Evolutionary conservation across 139 green algal genomes (phyloP), one percentile per base, ranked within the genome.

Genomic region (Asterochloris erici): DNA sequence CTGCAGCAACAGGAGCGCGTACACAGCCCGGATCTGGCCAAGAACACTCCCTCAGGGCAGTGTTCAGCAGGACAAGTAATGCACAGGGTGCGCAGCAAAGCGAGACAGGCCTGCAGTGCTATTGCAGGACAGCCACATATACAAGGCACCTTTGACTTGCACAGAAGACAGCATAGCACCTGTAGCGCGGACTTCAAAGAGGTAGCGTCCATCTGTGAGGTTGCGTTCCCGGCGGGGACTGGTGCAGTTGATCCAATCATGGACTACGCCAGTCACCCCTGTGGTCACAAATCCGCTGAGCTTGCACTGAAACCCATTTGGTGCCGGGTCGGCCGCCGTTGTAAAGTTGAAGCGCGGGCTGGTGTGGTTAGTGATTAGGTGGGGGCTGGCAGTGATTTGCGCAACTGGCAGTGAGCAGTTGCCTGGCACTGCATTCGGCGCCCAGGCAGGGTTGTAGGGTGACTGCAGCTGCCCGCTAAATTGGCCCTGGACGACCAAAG

Each of bases 401-500:
- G 76, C 54, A 21, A 82, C 64, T 12, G 77, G 71, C 26, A 83
- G 62, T 19, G 14, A 38, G 54, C 82, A 85, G 10, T 4, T 14
- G 23, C 63, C 63, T 54, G 38, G 38, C 2, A 54, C 38, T 6
- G 38, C 74, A 64, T 54, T 21, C 4, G 26, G 71, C n/a, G 62
- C 62, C 82, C 81, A 86, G 79, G 78, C 77, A 15, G 91, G 91
- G 85, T 95, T 95, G 81, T 82, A 74, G 11, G 73, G 26, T 16
- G 75, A 87, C 9, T 84, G n/a, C 38, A 92, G 85, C 60, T 66
- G 26, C 54, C 89, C 89, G 23, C 13, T 61, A 63, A 87, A 92
- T 74, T 87, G 82, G 90, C 95, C 92, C 77, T 93, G 90, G 24
- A 94, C 90, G 1, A 92, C 93, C 60, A 97, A 82, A 4, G 93